Evolutionary conservation across 495 filamentous ascomycete species (phyloP).

Genomic region (Trichoderma parareesei): DNA sequence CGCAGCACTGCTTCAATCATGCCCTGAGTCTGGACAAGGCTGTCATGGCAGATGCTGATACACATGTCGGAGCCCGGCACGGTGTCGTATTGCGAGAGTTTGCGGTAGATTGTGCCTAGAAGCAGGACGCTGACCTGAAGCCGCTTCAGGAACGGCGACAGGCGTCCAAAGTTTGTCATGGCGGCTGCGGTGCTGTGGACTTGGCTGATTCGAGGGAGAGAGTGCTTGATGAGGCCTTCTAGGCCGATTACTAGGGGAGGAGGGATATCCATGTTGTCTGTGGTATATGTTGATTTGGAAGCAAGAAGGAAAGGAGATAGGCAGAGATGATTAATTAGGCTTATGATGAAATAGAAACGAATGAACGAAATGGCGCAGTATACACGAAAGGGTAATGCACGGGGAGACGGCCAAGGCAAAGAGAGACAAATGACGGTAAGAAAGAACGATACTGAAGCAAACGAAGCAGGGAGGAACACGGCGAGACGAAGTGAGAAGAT

Average conservation of each 20-base stretch:
- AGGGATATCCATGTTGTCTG: not conserved
- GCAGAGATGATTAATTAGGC: too few species aligned
- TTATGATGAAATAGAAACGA: too few species aligned
- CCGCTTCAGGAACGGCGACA: not conserved
- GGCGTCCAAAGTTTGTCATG: conserved; percentile 2
- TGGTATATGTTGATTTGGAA: not conserved
- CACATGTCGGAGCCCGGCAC: not conserved
- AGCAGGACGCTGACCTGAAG: conserved; percentile 1
- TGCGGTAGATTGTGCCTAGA: not conserved
- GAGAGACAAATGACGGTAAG: not conserved
- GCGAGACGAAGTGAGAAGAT: not conserved
- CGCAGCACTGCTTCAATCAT: not conserved
- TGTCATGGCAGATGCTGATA: not conserved
- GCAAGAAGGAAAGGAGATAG: too few species aligned
- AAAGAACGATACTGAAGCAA: not conserved
- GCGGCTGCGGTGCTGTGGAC: not conserved
- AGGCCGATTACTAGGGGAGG: not conserved
- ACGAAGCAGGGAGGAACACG: not conserved
- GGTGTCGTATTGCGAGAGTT: conserved; percentile 1
- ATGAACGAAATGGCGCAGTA: not conserved
- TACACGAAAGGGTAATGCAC: not conserved
- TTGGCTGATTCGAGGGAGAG: not conserved
- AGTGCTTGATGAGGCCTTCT: not conserved
- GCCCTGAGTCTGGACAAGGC: conserved; percentile 1
- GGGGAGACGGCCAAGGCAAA: not conserved